phyloP scores from a whole-genome alignment of 2,329 filamentous ascomycete species.

The Salinomyces thailandicus region DNA sequence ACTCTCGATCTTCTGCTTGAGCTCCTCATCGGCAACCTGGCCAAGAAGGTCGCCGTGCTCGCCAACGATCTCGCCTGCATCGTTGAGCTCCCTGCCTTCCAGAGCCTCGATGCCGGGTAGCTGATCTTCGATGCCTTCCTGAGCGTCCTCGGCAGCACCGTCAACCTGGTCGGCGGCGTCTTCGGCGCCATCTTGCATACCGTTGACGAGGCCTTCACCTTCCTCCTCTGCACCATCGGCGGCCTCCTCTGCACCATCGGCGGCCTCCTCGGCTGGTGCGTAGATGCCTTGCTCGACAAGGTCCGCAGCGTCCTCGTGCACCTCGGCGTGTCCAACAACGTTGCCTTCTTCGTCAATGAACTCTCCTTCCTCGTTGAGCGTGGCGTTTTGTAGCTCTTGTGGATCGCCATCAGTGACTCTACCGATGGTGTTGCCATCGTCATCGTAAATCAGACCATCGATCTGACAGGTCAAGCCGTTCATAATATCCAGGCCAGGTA shows the following conservation, averaged over 20 bases:
- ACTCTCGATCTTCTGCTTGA: constrained; percentile 28
- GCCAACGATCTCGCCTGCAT: constrained; percentile 39
- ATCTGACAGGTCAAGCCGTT: constrained; percentile 39
- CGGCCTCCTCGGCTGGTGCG: constrained; percentile 25
- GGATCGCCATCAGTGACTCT: constrained; percentile 39
- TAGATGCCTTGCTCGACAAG: constrained; percentile 36
- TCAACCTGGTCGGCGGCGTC: constrained; percentile 20
- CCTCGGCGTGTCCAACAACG: constrained; percentile 42
- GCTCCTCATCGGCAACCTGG: constrained; percentile 37
- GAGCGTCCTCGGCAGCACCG: constrained; percentile 20
- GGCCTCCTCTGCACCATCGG: constrained; percentile 24
- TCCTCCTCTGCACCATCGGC: constrained; percentile 12
- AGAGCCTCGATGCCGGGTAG: constrained; percentile 43
- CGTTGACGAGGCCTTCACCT: constrained; percentile 14
- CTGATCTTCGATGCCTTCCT: constrained; percentile 36
- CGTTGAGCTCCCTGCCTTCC: constrained; percentile 42
- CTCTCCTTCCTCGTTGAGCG: constrained; percentile 44
- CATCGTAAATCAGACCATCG: constrained; percentile 40
- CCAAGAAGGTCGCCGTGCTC: constrained; percentile 41
- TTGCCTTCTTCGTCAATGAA: constrained; percentile 46
- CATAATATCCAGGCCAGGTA: constrained; percentile 37
- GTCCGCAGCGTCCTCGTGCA: constrained; percentile 36
- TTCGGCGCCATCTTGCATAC: constrained; percentile 12
- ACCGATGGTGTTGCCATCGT: constrained; percentile 42
- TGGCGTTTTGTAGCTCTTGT: constrained; percentile 37